Conservation (phyloP, 257 asterid genomes). For the Rubia yunnanensis region DNA sequence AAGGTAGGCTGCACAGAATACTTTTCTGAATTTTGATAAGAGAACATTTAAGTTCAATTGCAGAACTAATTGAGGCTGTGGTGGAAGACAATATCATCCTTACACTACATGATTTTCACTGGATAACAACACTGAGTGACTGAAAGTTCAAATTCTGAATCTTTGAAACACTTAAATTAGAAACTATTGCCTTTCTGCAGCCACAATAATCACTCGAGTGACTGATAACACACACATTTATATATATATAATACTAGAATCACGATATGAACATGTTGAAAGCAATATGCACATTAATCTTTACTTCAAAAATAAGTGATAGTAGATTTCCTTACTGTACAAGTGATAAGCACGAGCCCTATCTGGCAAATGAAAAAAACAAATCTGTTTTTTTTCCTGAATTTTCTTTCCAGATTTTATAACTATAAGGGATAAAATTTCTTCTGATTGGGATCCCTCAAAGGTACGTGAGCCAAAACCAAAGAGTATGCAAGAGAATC, state of each 20-base stretch:
- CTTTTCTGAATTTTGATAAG: background rate
- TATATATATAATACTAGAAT: background rate
- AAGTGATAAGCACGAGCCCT: background rate
- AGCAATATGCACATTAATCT: background rate
- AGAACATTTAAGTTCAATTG: background rate
- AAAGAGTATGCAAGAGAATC: background rate
- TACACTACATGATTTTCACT: too few species aligned
- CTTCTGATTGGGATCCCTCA: background rate
- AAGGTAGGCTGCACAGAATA: too few species aligned
- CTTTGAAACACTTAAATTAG: too few species aligned
- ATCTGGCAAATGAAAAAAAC: background rate
- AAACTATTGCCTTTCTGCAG: background rate
- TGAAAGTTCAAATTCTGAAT: too few species aligned
- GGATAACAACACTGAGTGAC: background rate
- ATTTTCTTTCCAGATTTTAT: background rate
- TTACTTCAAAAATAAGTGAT: background rate
- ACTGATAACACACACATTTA: too few species aligned
- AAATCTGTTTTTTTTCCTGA: background rate
- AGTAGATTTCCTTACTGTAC: background rate
- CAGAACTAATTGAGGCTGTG: background rate
- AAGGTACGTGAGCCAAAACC: background rate
- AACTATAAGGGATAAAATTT: too few species aligned
- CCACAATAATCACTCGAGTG: background rate
- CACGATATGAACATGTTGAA: background rate
- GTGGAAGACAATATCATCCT: background rate